A percentile compares a stretch with the other conserved stretches of the same genome.
Evolutionary conservation across 768 basidiomycete species (phyloP).

Genomic region (Tulasnella sp.): DNA sequence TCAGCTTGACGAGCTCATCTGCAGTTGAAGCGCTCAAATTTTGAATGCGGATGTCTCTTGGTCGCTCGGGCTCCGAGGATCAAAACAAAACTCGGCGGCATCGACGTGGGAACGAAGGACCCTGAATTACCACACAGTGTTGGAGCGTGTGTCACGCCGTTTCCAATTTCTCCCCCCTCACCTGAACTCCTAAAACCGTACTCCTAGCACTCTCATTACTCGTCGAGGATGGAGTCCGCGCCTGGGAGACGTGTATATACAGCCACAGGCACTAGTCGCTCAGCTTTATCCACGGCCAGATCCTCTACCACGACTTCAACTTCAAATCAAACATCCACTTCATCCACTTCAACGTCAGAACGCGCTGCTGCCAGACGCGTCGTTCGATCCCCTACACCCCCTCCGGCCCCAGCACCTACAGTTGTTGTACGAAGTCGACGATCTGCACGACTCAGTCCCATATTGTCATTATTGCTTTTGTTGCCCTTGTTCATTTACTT

Average conservation of each 20-base stretch:
- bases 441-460: not conserved
- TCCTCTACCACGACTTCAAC: not conserved
- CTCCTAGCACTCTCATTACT: not conserved
- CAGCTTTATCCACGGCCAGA: not conserved
- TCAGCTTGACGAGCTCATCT: not conserved
- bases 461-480: slow-evolving; percentile 6
- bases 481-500: slow-evolving; percentile 17
- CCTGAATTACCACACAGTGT: not conserved
- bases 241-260: not conserved
- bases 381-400: not conserved
- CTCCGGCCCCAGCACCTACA: not conserved
- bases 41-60: not conserved
- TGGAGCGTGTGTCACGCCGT: not conserved
- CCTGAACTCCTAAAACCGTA: not conserved
- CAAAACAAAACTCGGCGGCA: not conserved
- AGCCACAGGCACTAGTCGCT: not conserved
- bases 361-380: not conserved
- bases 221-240: not conserved
- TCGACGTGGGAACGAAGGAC: not conserved
- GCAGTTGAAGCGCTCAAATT: not conserved
- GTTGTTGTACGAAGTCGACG: not conserved
- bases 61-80: not conserved
- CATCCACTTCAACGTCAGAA: not conserved
- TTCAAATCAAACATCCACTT: not conserved
- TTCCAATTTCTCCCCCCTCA: not conserved